A percentile compares a stretch with the other conserved stretches of the same genome.
phyloP scores from a whole-genome alignment of 164 flowering plant species.

The Buxus sempervirens region DNA sequence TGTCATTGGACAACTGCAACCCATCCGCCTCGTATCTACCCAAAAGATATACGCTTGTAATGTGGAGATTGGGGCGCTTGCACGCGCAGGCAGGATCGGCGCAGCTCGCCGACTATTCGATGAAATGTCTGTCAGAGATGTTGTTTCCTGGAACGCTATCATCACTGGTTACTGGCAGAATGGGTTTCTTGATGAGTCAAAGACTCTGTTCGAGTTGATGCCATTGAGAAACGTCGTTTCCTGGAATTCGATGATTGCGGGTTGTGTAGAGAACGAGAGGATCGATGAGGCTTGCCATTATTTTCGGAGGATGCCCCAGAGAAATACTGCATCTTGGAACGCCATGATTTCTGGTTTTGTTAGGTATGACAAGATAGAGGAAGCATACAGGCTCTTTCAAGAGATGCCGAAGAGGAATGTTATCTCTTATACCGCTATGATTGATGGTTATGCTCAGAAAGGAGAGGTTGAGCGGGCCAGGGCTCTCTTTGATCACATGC shows the following conservation, averaged over 20 bases:
- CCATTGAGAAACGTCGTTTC: conserved; percentile 40
- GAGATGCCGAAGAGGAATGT: conserved; percentile 50
- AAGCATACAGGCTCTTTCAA: conserved; percentile 37
- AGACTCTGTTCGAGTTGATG: conserved; percentile 36
- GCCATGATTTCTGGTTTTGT: conserved; percentile 43
- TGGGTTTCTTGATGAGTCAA: conserved; percentile 32
- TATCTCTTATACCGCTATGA: conserved; percentile 46
- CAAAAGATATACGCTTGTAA: conserved; percentile 27
- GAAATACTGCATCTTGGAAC: conserved; percentile 45
- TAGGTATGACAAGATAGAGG: conserved; percentile 25
- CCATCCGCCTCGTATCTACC: conserved; percentile 19
- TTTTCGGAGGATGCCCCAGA: conserved; percentile 37
- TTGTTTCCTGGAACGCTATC: conserved; percentile 42
- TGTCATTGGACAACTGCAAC: background rate
- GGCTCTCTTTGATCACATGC: conserved; percentile 36
- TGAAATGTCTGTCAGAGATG: conserved; percentile 34
- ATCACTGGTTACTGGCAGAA: conserved; percentile 45
- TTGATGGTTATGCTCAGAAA: conserved; percentile 40
- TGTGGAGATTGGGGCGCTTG: conserved; percentile 25
- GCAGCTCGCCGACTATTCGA: conserved; percentile 47
- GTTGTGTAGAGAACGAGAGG: conserved; percentile 32
- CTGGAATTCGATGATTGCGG: conserved; percentile 54
- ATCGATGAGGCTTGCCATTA: conserved; percentile 38
- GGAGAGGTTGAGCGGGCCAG: conserved; percentile 43
- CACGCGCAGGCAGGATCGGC: conserved; percentile 26